Evolutionary conservation across 2,329 filamentous ascomycete genomes (phyloP), one percentile per base, ranked within the genome.

Genomic region (Nemania sp.): DNA sequence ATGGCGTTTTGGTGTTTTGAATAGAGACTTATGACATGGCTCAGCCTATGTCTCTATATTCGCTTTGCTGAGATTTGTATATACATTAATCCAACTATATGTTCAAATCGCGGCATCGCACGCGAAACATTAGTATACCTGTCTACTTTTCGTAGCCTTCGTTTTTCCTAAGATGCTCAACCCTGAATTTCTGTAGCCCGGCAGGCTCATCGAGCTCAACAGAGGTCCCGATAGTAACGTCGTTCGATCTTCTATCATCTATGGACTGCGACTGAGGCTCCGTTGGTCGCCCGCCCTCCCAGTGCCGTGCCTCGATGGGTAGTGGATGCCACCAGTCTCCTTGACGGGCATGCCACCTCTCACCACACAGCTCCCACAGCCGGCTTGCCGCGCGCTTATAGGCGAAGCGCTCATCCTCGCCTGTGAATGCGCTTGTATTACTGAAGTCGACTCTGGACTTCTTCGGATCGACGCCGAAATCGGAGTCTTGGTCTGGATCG

Each of bases 291-390:
- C 36, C 49, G 7, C 57, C 70, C 66, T 90, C 88, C 88, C 88
- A 91, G 62, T 86, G 80, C 42, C 89, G 72, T 7, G 83, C 80
- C 56, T 88, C 83, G 0, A 68, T 59, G 0, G 84, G 80, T 33
- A 91, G 66, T 2, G 89, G 89, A 57, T 80, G 80, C 81, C 86
- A 88, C 88, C 89, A 92, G 6, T 71, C 77, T 6, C 80, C 81
- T 3, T 72, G 75, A 41, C 88, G 73, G 2, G 78, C 78, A 74
- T 90, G 90, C 89, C 89, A 93, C 56, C 80, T 75, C 31, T 76
- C 77, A 15, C 88, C 83, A 69, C 89, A 93, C 67, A 94, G 83
- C 72, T 94, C 89, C 89, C 89, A 94, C 3, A 94, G 73, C n/a
- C 90, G 76, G 60, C 86, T 90, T 37, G 83, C 78, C 2, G 89